These are phyloP conservation scores for Cystoderma amianthinum DNA, from an alignment of 768 basidiomycete species.

Conservation along the genomic window DNA sequence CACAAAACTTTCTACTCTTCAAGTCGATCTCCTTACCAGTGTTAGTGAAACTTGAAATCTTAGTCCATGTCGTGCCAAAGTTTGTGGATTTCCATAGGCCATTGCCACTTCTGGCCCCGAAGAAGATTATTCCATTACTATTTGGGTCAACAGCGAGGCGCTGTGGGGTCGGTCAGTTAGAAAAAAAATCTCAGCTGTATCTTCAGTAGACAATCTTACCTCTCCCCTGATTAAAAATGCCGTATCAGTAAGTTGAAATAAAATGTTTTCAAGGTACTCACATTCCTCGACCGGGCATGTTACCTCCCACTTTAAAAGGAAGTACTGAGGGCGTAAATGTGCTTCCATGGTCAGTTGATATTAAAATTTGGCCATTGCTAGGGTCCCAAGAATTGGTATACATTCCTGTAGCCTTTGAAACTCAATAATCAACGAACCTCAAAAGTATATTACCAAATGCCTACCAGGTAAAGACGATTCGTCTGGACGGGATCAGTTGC, in stretches of 20 bases:
- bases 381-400: constrained; percentile 60
- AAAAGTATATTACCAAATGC: constrained; percentile 1
- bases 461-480: constrained; percentile 45
- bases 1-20: not conserved
- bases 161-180: constrained; percentile 18
- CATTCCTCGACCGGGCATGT: constrained; percentile 67
- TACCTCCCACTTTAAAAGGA: constrained; percentile 64
- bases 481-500: constrained; percentile 57
- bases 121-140: constrained; percentile 52
- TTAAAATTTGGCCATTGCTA: constrained; percentile 55
- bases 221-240: constrained; percentile 32
- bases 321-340: constrained; percentile 45
- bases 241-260: constrained; percentile 3
- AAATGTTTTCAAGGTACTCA: no score
- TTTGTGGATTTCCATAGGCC: constrained; percentile 64
- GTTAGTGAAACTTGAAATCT: constrained; percentile 53
- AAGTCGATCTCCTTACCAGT: constrained; percentile 29
- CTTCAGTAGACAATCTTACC: constrained; percentile 21
- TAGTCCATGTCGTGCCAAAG: constrained; percentile 49
- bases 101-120: constrained; percentile 58
- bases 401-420: constrained; percentile 44
- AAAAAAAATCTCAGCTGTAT: not conserved
- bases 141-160: constrained; percentile 60
- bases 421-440: not conserved
- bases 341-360: constrained; percentile 51